A percentile compares a stretch with the other conserved stretches of the same genome.
Conservation (phyloP, 2,329 filamentous ascomycete species). For the Fusarium goolgardi region DNA sequence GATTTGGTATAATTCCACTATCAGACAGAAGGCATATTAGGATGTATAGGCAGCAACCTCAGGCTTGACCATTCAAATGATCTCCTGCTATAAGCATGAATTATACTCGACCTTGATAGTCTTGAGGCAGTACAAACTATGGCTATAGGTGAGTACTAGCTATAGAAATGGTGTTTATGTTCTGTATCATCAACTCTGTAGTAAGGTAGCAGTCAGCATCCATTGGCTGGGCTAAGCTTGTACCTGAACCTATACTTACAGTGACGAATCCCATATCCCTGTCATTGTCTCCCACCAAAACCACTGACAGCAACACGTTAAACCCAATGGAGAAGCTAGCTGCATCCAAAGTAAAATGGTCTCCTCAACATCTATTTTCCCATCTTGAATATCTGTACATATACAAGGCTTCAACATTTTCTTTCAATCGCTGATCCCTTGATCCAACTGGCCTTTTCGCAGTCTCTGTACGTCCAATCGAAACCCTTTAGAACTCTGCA, state of each 20-base stretch:
- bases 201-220: too few species aligned
- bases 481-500: background rate
- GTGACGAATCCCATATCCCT: background rate
- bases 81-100: background rate
- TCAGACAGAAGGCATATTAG: background rate
- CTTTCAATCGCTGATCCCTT: background rate
- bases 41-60: background rate
- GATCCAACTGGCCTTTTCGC: background rate
- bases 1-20: background rate
- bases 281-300: constrained; percentile 21
- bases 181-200: background rate
- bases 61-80: background rate
- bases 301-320: constrained; percentile 24
- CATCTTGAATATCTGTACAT: background rate
- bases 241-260: background rate
- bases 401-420: background rate
- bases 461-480: background rate
- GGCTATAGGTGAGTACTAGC: background rate
- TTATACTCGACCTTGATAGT: background rate
- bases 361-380: constrained; percentile 40
- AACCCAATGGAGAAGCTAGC: constrained; percentile 26
- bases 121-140: background rate
- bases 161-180: background rate
- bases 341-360: constrained; percentile 24
- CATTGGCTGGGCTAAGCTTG: background rate